Evolutionary conservation across 352 stramenopile species (phyloP).

Genomic region (Globisporangium cystogenes): DNA sequence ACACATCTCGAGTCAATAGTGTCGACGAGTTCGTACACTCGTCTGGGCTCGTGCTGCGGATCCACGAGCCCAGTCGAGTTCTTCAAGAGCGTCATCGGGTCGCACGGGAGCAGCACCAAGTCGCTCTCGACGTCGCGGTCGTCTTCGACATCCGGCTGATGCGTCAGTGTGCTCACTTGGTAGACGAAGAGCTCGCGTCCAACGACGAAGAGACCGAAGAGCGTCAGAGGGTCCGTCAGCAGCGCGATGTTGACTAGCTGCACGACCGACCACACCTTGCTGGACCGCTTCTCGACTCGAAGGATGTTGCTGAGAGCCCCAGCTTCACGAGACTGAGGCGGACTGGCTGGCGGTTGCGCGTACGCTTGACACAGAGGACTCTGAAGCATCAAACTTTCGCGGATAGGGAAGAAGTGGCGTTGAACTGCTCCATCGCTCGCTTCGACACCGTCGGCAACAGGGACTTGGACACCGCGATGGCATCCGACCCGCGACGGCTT

Average conservation of each 20-base stretch:
- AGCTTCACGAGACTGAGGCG: background rate
- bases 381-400: too few species aligned
- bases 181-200: constrained; percentile 8
- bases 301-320: constrained; percentile 1
- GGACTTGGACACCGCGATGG: too few species aligned
- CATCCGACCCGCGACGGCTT: background rate
- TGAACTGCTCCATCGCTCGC: too few species aligned
- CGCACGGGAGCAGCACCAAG: background rate
- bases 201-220: background rate
- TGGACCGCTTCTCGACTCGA: constrained; percentile 1
- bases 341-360: background rate
- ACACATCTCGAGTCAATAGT: background rate
- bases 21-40: constrained; percentile 1
- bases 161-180: too few species aligned
- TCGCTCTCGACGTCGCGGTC: too few species aligned
- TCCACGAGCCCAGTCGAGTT: background rate
- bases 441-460: too few species aligned
- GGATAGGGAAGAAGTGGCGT: too few species aligned
- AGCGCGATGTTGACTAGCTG: constrained; percentile 10
- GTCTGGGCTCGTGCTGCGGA: background rate
- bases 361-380: background rate
- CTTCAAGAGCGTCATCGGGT: background rate
- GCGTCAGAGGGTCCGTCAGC: constrained; percentile 8
- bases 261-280: constrained; percentile 3
- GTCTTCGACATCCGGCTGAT: too few species aligned